Conservation (phyloP, 257 asterid species). For the Misopates orontium region DNA sequence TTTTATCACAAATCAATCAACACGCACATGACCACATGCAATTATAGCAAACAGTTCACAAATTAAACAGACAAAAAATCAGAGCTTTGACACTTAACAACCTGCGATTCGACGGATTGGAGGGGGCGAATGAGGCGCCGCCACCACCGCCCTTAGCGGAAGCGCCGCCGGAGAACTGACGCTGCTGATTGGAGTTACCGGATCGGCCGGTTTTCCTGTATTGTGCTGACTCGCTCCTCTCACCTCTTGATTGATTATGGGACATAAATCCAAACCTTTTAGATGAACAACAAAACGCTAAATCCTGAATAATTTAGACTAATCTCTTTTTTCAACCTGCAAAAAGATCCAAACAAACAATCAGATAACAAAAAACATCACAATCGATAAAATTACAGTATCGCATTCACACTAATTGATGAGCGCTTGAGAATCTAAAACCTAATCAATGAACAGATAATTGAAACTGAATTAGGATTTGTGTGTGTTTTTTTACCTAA, state of each 20-base stretch:
- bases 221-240: slow-evolving; percentile 53
- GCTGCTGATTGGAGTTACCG: slow-evolving; percentile 51
- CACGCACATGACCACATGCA: not conserved
- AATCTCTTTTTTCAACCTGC: slow-evolving; percentile 17
- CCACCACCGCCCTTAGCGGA: slow-evolving; percentile 54
- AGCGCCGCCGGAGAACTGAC: slow-evolving; percentile 36
- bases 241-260: slow-evolving; percentile 55
- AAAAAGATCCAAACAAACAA: slow-evolving; percentile 56
- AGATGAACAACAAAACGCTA: slow-evolving; percentile 4
- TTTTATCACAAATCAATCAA: slow-evolving; percentile 18
- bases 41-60: not conserved
- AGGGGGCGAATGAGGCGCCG: slow-evolving; percentile 48
- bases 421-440: slow-evolving; percentile 14
- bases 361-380: too few species aligned
- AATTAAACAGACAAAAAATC: slow-evolving; percentile 28
- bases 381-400: slow-evolving; percentile 13
- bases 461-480: not conserved
- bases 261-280: slow-evolving; percentile 53
- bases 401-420: slow-evolving; percentile 4
- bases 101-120: slow-evolving; percentile 43
- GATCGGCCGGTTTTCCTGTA: slow-evolving; percentile 51
- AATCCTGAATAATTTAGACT: slow-evolving; percentile 28
- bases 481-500: slow-evolving; percentile 37
- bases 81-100: slow-evolving; percentile 20
- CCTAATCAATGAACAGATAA: slow-evolving; percentile 8